Evolutionary conservation across 768 basidiomycete genomes (phyloP), one percentile per base, ranked within the genome.

Genomic region (Heimioporus sp.): DNA sequence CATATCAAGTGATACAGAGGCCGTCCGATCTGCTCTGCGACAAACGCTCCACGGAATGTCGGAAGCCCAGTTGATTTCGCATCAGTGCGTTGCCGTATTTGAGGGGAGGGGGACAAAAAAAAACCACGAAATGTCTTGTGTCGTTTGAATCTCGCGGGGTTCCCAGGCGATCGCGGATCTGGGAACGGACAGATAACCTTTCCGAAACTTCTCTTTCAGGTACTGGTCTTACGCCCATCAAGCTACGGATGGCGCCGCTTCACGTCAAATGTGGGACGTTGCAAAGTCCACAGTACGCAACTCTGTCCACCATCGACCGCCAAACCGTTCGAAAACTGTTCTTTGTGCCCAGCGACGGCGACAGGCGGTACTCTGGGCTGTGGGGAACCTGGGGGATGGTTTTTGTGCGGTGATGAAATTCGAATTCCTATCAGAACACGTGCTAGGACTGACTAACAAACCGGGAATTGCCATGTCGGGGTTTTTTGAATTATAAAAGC

Each of bases 391-490:
- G 63, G 60, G 62, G 62, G 48, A 47, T n/a, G 37, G 50, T 32
- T 30, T 57, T 57, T 50, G 43, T 37, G 59, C 47, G 53, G 48
- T 41, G 49, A 7, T 16, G 40, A 43, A 50, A 32, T 53, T 51
- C 48, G 54, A 63, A 62, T 63, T 57, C 3, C 1, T 7, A 3
- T 39, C 21, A 10, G 44, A 12, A 40, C 62, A 64, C 60, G 63
- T 65, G 63, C 47, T 52, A 49, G 6, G 35, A 59, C 15, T 36
- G 45, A 60, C 15, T 36, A 42, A 60, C 42, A 52, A 49, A 45
- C 53, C 63, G 63, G 63, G 46, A 61, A 38, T 56, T 66, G 39
- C 63, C 63, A 47, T 48, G 63, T 64, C 61, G 64, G 63, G 61
- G 64, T 28, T 51, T 66, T 42, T 43, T 35, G 42, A 49, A 43